Base-by-base conservation (phyloP, 805 yeast genomes). In the Nakazawaea anatomiae region DNA sequence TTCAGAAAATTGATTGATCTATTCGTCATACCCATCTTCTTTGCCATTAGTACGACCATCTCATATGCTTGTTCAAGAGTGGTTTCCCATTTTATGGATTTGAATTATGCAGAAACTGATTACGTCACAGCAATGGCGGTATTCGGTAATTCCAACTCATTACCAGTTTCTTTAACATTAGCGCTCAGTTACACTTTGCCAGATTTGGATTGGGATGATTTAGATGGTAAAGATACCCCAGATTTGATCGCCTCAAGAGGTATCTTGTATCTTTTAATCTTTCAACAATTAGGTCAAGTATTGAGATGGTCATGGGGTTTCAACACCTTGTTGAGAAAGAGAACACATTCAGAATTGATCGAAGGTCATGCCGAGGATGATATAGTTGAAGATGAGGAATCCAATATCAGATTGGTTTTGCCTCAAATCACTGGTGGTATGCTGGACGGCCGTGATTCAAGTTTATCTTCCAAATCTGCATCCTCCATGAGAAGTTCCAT, bases 41-140 rank as follows among this genome's bases (percentile, higher is more conserved):
- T 78, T 65, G 89, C 82, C n/a, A 56, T 91, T 31, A 80, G 90
- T n/a, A 90, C 97, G 0, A 80, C 77, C 14, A 83, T 90, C 18
- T 83, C 97, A 1, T 84, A 71, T 58, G 28, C 70, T 8, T 81
- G 89, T 36, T 87, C 96, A 6, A 68, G 70, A 32, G 31, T 79
- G 27, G 76, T 83, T 40, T 72, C 89, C 4, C 64, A 67, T 11
- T 55, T 82, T 42, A 64, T 90, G 55, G 60, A 68, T 6, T 70
- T 94, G 59, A 87, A 87, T 59, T 79, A 72, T 46, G 80, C 87
- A 11, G 97, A 94, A 68, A 63, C 88, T 4, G 91, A 92, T 69
- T 92, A 89, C 60, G 97, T 94, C 46, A 86, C 95, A 27, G 98
- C 97, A 2, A 94, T 94, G 95, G 89, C 94, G 2, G 96, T 91